Evolutionary conservation across 352 stramenopile genomes (phyloP).

Genomic region (Phytophthora melonis): DNA sequence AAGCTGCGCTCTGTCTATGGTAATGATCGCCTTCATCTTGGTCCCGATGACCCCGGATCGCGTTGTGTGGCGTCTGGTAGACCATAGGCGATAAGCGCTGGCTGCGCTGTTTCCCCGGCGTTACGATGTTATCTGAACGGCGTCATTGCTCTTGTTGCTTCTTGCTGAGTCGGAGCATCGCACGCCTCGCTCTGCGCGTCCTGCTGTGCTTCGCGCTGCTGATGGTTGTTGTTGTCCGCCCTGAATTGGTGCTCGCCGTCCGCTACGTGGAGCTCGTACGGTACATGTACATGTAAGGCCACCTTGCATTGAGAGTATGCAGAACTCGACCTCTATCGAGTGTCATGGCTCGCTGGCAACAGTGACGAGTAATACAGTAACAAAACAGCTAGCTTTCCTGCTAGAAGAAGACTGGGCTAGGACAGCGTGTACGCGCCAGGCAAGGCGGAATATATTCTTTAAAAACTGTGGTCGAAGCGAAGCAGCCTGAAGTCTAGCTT

Average conservation of each 20-base stretch:
- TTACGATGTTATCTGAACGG: no score
- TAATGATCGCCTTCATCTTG: no score
- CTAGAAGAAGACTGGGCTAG: neutral
- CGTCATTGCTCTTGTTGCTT: neutral
- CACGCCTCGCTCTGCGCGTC: neutral
- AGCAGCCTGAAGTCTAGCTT: conserved; percentile 4
- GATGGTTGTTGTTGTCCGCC: neutral
- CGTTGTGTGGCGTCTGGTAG: no score
- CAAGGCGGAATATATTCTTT: conserved; percentile 34
- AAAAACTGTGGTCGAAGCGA: conserved; percentile 19
- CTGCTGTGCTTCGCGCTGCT: neutral
- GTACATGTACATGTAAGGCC: no score
- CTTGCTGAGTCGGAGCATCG: neutral
- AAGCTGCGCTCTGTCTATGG: no score
- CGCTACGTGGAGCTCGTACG: no score
- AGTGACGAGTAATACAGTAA: no score
- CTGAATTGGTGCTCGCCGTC: neutral
- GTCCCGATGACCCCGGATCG: no score
- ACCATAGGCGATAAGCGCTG: no score
- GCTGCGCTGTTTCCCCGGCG: no score
- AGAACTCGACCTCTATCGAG: conserved; percentile 11
- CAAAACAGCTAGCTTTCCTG: no score
- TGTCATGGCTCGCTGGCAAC: conserved; percentile 4
- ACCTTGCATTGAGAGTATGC: conserved; percentile 7
- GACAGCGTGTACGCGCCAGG: conserved; percentile 9